A percentile compares a stretch with the other conserved stretches of the same genome.
Evolutionary conservation across 2,329 filamentous ascomycete species (phyloP).

Genomic region (Colletotrichum euphorbiae): DNA sequence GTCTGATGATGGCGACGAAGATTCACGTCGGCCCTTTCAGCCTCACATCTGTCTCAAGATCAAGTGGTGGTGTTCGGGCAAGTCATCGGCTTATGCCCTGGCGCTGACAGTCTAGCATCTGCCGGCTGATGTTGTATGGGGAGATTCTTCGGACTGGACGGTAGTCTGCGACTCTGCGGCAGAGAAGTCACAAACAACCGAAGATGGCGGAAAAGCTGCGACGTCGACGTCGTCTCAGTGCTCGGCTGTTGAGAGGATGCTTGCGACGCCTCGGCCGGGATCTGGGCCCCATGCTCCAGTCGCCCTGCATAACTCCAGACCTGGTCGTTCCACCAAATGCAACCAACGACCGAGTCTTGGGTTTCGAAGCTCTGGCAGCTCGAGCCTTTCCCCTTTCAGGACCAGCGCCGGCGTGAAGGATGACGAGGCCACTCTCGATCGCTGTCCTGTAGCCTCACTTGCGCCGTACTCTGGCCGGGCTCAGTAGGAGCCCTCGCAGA

Average conservation of each 20-base stretch:
- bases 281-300: slow-evolving; percentile 24
- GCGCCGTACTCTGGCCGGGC: slow-evolving; percentile 3
- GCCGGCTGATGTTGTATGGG: background rate
- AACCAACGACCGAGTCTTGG: slow-evolving; percentile 36
- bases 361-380: slow-evolving; percentile 38
- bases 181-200: slow-evolving; percentile 4
- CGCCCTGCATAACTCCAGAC: slow-evolving; percentile 35
- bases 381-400: slow-evolving; percentile 35
- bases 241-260: slow-evolving; percentile 31
- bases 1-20: slow-evolving; percentile 12
- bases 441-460: slow-evolving; percentile 12
- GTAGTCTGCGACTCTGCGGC: background rate
- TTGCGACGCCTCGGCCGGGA: slow-evolving; percentile 33
- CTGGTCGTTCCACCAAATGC: slow-evolving; percentile 38
- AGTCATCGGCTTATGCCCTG: background rate
- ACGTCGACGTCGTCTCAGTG: slow-evolving; percentile 27
- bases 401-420: slow-evolving; percentile 30
- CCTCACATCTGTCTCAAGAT: slow-evolving; percentile 13
- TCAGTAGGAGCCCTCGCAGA: slow-evolving; percentile 19
- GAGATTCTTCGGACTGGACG: slow-evolving; percentile 10
- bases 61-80: slow-evolving; percentile 1
- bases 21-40: slow-evolving; percentile 10
- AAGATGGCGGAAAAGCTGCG: slow-evolving; percentile 18
- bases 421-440: slow-evolving; percentile 35
- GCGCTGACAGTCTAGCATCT: background rate